These are phyloP conservation scores for Bisporella sp. DNA, from an alignment of 2,329 filamentous ascomycete species.

Conservation along the genomic window DNA sequence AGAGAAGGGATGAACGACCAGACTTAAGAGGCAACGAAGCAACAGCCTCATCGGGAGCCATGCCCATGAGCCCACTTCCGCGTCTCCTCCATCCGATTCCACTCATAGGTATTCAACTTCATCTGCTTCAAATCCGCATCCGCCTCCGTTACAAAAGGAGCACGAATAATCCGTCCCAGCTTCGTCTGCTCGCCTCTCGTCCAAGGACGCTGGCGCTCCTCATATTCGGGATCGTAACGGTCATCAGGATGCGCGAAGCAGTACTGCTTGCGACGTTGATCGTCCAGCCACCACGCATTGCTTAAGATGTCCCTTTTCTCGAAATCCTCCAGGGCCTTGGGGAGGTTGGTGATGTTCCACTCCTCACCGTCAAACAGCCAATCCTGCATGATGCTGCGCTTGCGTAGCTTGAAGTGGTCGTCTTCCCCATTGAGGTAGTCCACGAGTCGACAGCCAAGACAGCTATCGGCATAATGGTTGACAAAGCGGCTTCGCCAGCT, in stretches of 20 bases:
- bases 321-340: conserved; percentile 7
- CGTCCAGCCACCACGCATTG: conserved; percentile 1
- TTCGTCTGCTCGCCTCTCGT: neutral
- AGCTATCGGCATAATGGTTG: neutral
- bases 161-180: neutral
- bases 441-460: conserved; percentile 16
- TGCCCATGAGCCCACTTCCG: neutral
- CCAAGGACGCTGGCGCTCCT: neutral
- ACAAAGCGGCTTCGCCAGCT: neutral
- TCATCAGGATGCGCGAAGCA: neutral
- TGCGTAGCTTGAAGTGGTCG: conserved; percentile 21
- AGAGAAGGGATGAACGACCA: too few species aligned
- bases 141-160: neutral
- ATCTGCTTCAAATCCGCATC: neutral
- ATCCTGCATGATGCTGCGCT: conserved; percentile 13
- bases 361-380: conserved; percentile 10
- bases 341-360: conserved; percentile 5
- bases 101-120: neutral
- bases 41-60: neutral
- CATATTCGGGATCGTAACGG: conserved; percentile 5
- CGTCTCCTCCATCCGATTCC: neutral
- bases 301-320: neutral
- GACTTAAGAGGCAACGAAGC: too few species aligned
- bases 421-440: conserved; percentile 10
- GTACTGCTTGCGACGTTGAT: neutral